Percentiles rank a stretch among this genome's conserved stretches.
Evolutionary conservation across 1,139 yeast genomes (phyloP).

Genomic region (Blastobotrys proliferans): DNA sequence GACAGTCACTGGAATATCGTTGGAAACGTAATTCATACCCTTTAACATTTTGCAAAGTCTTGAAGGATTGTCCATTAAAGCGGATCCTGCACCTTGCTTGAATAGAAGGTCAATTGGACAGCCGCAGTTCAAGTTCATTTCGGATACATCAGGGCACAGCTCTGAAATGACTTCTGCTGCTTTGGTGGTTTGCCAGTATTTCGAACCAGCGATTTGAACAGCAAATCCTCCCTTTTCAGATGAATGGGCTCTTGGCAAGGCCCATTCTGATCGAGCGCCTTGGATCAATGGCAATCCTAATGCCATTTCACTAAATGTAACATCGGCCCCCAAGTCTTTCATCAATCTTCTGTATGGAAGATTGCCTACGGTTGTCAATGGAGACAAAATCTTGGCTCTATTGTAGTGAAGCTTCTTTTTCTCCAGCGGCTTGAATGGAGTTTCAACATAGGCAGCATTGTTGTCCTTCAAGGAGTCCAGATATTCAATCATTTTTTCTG

Average conservation of each 20-base stretch:
- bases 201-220: constrained; percentile 86
- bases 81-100: constrained; percentile 94
- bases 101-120: constrained; percentile 94
- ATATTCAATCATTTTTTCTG: constrained; percentile 52
- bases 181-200: constrained; percentile 90
- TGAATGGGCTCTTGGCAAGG: constrained; percentile 83
- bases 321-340: constrained; percentile 87
- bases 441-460: constrained; percentile 57
- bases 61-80: constrained; percentile 85
- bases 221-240: constrained; percentile 88
- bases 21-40: constrained; percentile 85
- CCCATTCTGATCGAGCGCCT: constrained; percentile 96
- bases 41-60: constrained; percentile 71
- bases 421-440: constrained; percentile 75
- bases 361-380: constrained; percentile 96
- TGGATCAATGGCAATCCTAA: constrained; percentile 77
- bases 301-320: constrained; percentile 96
- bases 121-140: constrained; percentile 89
- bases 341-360: constrained; percentile 90
- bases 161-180: constrained; percentile 76
- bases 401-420: constrained; percentile 67
- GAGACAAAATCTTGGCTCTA: constrained; percentile 83
- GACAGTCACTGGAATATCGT: constrained; percentile 86
- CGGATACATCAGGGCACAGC: constrained; percentile 53
- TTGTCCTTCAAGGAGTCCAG: constrained; percentile 39